Base-by-base conservation (phyloP, 352 stramenopile genomes). In the Pythium guiyangense region DNA sequence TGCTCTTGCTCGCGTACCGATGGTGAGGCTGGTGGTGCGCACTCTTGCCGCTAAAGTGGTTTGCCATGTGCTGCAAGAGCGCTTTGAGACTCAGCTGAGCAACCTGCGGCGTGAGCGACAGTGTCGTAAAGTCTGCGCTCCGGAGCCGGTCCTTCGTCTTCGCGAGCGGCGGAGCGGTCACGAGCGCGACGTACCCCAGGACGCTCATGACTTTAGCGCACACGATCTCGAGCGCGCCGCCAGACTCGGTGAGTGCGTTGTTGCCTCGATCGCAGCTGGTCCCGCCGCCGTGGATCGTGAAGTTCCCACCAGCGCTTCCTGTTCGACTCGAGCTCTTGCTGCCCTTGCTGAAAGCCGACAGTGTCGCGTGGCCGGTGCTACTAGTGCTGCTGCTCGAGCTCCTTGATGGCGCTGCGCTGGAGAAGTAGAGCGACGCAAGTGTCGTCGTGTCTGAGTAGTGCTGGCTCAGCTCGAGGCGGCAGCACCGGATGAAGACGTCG, bases 401-500 rank as follows among this genome's bases (percentile, higher is more conserved):
- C 20, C 26, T 25, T 6, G n/a, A 15, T 20, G 34, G 5, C 4
- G 52, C 45, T 12, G 54, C 47, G 46, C 17, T 63, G 31, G 49
- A 51, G 18, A 63, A 54, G 20, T 64, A 54, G 14, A 64, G 45
- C n/a, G 57, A 62, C n/a, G 43, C 51, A 3, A 68, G 48, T 6
- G 62, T 62, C 25, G 52, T 52, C 2, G 37, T 56, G 14, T 62
- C 62, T 11, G 57, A 69, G 39, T 64, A 64, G 17, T 51, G 54
- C 6, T 45, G 14, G 2, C 29, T 43, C 35, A 74, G 49, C 12
- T 85, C 70, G 25, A 68, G 56, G 10, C 69, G 64, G 49, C 68
- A 82, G 42, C 65, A 82, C 15, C 69, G 69, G 37, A 87, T 67
- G 57, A 90, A 92, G 6, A 83, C 57, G n/a, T 78, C 73, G 40